A percentile compares a stretch with the other conserved stretches of the same genome.
These are phyloP conservation scores for Taiwanofungus camphoratus DNA, from an alignment of 1,284 basidiomycete genomes.

Conservation along the genomic window DNA sequence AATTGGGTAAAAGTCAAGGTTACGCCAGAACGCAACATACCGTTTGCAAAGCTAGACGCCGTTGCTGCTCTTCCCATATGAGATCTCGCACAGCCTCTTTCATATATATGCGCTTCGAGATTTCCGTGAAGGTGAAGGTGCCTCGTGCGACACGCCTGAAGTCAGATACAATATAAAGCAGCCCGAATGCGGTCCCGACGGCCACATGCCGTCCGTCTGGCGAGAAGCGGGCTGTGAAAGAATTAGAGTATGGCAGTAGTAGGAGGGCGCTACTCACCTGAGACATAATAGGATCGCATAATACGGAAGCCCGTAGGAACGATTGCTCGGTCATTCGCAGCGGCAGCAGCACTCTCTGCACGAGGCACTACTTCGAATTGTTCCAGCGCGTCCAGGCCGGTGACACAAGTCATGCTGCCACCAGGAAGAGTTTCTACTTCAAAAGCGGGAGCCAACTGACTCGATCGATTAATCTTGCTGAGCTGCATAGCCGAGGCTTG, in stretches of 20 bases:
- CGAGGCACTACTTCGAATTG: slow-evolving; percentile 4
- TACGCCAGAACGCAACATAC: slow-evolving; percentile 3
- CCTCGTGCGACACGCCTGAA: slow-evolving; percentile 16
- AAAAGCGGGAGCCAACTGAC: no score
- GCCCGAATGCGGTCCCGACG: slow-evolving; percentile 17
- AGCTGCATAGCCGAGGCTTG: slow-evolving; percentile 8
- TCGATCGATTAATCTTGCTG: not conserved
- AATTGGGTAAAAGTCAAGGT: not conserved
- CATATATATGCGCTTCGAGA: slow-evolving; percentile 11
- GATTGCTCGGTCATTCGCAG: slow-evolving; percentile 3
- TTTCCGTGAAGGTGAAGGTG: slow-evolving; percentile 7
- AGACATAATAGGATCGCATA: slow-evolving; percentile 4
- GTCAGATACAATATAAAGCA: slow-evolving; percentile 19
- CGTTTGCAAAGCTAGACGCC: slow-evolving; percentile 12
- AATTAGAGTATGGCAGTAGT: not conserved
- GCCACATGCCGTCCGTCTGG: slow-evolving; percentile 21
- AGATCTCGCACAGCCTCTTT: slow-evolving; percentile 13
- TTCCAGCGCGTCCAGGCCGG: slow-evolving; percentile 5
- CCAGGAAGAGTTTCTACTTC: no score
- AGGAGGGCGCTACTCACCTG: slow-evolving; percentile 1
- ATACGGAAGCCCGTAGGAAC: not conserved
- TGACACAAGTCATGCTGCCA: slow-evolving; percentile 1
- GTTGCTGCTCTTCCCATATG: slow-evolving; percentile 10
- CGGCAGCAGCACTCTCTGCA: not conserved
- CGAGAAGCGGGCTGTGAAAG: slow-evolving; percentile 16